Base-by-base conservation (phyloP, 495 filamentous ascomycete species). In the Penicillium nucicola region DNA sequence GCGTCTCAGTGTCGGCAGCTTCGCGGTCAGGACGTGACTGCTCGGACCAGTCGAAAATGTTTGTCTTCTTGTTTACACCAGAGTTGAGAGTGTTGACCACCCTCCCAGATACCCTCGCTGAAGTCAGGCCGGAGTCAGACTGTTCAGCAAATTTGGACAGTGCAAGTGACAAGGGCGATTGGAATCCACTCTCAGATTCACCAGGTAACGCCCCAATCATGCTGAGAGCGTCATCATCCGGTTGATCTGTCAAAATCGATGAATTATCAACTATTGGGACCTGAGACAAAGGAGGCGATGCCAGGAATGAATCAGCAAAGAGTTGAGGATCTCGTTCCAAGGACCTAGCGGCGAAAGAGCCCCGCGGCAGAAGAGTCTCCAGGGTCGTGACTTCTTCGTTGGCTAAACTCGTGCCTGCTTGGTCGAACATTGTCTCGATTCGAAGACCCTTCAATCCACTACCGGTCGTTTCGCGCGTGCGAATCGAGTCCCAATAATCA, bases 401-500 rank as follows among this genome's bases (percentile, higher is more conserved):
- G 30, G 57, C 72, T 53, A 79, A 68, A 36, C 75, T 67, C 5
- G 76, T 61, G 5, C 85, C 79, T 45, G 89, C 84, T 48, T 90
- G 84, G 66, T 95, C 87, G 70, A 97, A 97, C 71, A 97, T 89
- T 2, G 83, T 86, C 49, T 97, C 90, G 22, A 96, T 79, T 3
- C 85, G 84, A 40, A 82, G 73, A 18, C 78, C 74, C 45, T 78
- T 70, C 34, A 72, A 49, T 25, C 75, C 76, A 57, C 78, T 82
- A 48, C 72, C 76, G 48, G 68, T 82, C 6, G 91, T 95, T 19
- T 84, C 82, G 42, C 85, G 81, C 8, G 92, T 96, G 48, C 90
- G 85, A 53, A 93, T 74, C 13, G 92, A 97, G 66, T 97, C 93
- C 70, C 89, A 97, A 39, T 91, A 92, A 56, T 97, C 93, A 57